Percentiles rank a stretch among this genome's conserved stretches.
phyloP scores from a whole-genome alignment of 441 rosid species.

The Daphne laureola region DNA sequence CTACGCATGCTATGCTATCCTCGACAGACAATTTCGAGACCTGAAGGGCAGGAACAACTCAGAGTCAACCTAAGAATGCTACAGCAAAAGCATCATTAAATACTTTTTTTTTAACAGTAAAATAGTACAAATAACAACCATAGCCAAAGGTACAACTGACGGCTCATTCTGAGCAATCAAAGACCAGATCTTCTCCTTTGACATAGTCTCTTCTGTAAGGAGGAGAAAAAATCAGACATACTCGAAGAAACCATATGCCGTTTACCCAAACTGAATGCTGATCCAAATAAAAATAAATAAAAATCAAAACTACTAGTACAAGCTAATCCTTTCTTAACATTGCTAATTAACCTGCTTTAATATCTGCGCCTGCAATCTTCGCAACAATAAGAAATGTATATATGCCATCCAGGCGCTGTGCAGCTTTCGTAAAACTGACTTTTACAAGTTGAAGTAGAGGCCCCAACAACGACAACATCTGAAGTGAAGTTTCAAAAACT shows the following conservation, averaged over 20 bases:
- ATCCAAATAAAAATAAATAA: conserved; percentile 2
- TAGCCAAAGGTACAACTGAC: conserved; percentile 54
- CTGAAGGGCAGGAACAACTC: conserved; percentile 24
- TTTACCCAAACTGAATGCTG: not conserved
- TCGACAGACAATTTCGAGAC: conserved; percentile 63
- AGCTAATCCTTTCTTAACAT: conserved; percentile 6
- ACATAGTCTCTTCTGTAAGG: conserved; percentile 73
- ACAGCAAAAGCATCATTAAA: not conserved
- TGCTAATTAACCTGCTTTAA: conserved; percentile 68
- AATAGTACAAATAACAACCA: conserved; percentile 39
- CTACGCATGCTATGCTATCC: conserved; percentile 71
- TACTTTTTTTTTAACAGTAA: conserved; percentile 1
- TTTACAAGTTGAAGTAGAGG: conserved; percentile 87
- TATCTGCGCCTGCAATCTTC: conserved; percentile 81
- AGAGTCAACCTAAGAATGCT: not conserved
- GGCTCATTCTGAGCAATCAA: conserved; percentile 88
- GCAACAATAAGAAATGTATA: conserved; percentile 77
- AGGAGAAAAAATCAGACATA: conserved; percentile 6
- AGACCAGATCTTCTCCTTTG: conserved; percentile 91
- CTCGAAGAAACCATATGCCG: too few relatives aligned
- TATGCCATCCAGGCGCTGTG: conserved; percentile 91
- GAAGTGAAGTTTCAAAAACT: conserved; percentile 16
- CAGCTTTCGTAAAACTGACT: conserved; percentile 88
- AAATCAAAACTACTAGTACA: conserved; percentile 8
- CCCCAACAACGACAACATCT: conserved; percentile 79